A percentile compares a stretch with the other conserved stretches of the same genome.
phyloP scores from a whole-genome alignment of 805 yeast genomes.

The Spathaspora sp. region DNA sequence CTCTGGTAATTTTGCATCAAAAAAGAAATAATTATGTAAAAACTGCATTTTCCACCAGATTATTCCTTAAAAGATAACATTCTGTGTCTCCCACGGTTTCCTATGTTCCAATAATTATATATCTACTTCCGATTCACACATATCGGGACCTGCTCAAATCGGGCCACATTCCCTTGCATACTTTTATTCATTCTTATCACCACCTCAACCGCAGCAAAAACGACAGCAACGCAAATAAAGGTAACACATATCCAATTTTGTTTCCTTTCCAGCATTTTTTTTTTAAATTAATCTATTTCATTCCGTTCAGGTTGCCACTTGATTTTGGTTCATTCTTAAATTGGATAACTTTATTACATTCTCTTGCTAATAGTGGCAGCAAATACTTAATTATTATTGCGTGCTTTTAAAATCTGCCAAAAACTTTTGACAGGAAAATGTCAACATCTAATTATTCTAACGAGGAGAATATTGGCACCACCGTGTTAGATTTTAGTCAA shows the following conservation, averaged over 20 bases:
- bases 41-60: not conserved
- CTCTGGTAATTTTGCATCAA: not conserved
- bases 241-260: not conserved
- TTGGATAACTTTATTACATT: not conserved
- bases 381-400: not conserved
- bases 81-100: not conserved
- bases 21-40: not conserved
- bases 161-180: not conserved
- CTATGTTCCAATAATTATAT: not conserved
- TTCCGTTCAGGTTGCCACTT: not conserved
- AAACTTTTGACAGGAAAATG: not conserved
- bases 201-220: constrained; percentile 1
- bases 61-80: not conserved
- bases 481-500: not conserved
- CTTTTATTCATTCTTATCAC: not conserved
- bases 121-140: not conserved
- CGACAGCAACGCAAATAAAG: not conserved
- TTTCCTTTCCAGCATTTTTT: not conserved
- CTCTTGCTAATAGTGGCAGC: not conserved
- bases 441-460: not conserved
- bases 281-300: not conserved
- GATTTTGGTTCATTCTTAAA: not conserved
- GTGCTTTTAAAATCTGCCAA: not conserved
- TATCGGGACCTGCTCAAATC: not conserved
- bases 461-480: not conserved